Conservation (phyloP, 805 yeast species). For the Metschnikowia kunwiensis region DNA sequence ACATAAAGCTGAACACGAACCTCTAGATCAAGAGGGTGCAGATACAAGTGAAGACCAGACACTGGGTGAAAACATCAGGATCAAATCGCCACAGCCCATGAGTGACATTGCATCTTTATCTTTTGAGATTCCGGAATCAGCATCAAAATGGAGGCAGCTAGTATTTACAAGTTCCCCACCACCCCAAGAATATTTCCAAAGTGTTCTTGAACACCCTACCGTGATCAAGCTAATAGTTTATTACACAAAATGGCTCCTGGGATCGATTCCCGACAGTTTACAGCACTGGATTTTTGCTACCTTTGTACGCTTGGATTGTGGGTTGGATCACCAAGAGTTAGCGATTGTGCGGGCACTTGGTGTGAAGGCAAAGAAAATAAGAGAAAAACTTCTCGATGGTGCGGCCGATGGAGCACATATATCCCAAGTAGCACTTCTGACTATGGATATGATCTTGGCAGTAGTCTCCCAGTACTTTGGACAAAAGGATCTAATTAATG, state of each 20-base stretch:
- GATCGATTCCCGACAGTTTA: conserved; percentile 23
- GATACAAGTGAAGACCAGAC: background rate
- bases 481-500: conserved; percentile 29
- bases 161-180: conserved; percentile 32
- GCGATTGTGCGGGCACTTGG: conserved; percentile 37
- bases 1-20: background rate
- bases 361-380: conserved; percentile 34
- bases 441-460: conserved; percentile 31
- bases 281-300: conserved; percentile 37
- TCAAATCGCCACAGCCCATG: background rate
- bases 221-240: conserved; percentile 34
- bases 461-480: conserved; percentile 34
- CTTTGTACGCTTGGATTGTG: conserved; percentile 34
- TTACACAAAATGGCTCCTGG: conserved; percentile 39
- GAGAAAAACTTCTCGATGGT: conserved; percentile 8
- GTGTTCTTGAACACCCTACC: conserved; percentile 29
- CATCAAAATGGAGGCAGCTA: conserved; percentile 31
- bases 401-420: conserved; percentile 12
- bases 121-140: conserved; percentile 22
- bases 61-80: background rate
- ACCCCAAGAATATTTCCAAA: conserved; percentile 19
- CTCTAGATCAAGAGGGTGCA: background rate
- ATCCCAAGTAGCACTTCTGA: conserved; percentile 16
- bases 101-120: background rate
- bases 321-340: conserved; percentile 32